Evolutionary conservation across 805 yeast species (phyloP).

Genomic region (Saccharomycopsis sp.): DNA sequence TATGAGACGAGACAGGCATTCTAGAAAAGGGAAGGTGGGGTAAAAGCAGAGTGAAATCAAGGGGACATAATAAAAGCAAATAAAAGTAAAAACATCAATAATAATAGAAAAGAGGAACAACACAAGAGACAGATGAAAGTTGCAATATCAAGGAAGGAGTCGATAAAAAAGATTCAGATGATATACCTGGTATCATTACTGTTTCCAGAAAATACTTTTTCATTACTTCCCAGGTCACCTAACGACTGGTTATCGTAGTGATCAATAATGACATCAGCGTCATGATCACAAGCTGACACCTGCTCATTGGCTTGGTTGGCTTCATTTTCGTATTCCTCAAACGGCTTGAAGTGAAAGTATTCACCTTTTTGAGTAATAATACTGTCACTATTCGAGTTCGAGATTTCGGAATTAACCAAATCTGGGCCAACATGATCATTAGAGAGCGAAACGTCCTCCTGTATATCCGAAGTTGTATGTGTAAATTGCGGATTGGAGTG

Average conservation of each 20-base stretch:
- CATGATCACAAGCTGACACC: background rate
- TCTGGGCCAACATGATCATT: background rate
- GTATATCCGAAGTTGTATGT: background rate
- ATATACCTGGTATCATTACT: background rate
- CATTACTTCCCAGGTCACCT: background rate
- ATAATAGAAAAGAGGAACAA: background rate
- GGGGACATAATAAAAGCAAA: background rate
- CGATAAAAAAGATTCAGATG: background rate
- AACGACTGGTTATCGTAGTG: background rate
- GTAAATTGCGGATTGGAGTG: background rate
- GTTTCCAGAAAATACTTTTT: background rate
- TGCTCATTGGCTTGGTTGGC: background rate
- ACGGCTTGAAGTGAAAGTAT: slow-evolving; percentile 19
- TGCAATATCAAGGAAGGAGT: background rate
- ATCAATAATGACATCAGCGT: background rate
- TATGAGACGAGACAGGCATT: background rate
- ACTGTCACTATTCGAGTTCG: slow-evolving; percentile 1
- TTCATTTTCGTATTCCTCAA: slow-evolving; percentile 15
- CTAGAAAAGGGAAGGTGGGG: background rate
- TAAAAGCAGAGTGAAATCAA: background rate
- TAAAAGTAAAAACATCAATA: background rate
- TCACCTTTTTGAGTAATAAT: slow-evolving; percentile 5
- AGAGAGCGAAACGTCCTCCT: background rate
- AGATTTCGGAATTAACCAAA: background rate
- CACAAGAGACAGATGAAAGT: background rate